phyloP scores from a whole-genome alignment of 805 yeast genomes.

The Lachancea kluyveri region DNA sequence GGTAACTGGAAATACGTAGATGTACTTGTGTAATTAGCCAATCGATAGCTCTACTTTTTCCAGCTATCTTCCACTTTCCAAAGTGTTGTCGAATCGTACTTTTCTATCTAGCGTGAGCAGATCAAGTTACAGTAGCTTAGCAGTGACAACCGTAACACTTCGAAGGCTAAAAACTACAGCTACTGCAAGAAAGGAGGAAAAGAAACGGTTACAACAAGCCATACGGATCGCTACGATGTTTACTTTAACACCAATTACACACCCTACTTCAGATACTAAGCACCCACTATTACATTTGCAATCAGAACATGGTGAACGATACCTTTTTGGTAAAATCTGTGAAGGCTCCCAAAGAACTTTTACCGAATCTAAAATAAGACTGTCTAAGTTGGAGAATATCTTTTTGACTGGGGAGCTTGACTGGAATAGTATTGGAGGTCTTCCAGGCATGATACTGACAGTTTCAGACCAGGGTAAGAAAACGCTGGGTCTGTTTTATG shows the following conservation, averaged over 20 bases:
- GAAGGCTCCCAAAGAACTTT: slow-evolving; percentile 83
- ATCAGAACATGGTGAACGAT: slow-evolving; percentile 35
- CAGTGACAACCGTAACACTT: too few species aligned
- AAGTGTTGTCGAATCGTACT: too few species aligned
- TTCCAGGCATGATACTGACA: slow-evolving; percentile 84
- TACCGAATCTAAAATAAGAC: slow-evolving; percentile 50
- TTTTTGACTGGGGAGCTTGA: slow-evolving; percentile 72
- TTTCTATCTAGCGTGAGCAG: too few species aligned
- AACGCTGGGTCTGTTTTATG: slow-evolving; percentile 47
- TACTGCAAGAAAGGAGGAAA: too few species aligned
- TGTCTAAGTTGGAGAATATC: slow-evolving; percentile 55
- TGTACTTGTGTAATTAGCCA: too few species aligned
- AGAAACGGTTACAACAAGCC: neutral
- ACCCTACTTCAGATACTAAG: slow-evolving; percentile 54
- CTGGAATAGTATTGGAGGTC: slow-evolving; percentile 84
- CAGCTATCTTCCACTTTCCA: too few species aligned
- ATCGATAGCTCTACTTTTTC: too few species aligned
- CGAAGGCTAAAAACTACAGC: too few species aligned
- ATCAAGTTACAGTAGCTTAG: too few species aligned
- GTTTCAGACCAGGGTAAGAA: slow-evolving; percentile 70
- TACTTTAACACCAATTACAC: slow-evolving; percentile 46
- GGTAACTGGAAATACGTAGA: too few species aligned
- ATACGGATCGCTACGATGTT: slow-evolving; percentile 34
- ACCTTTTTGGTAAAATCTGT: slow-evolving; percentile 70
- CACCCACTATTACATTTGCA: slow-evolving; percentile 51